Evolutionary conservation across 345 rosid genomes (phyloP).

Genomic region (Acer yangbiense): DNA sequence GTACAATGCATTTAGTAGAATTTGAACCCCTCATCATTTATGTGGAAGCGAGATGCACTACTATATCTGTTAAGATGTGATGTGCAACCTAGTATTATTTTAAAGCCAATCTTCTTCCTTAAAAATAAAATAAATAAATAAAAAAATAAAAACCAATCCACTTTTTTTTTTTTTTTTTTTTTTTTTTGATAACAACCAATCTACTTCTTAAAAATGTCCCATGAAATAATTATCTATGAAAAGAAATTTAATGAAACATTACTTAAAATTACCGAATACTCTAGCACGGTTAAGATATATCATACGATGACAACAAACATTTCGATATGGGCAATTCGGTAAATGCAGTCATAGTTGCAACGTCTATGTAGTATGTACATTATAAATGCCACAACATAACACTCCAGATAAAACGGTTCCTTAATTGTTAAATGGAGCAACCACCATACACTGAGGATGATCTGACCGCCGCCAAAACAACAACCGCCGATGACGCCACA

Average conservation of each 20-base stretch:
- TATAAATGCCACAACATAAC: conserved; percentile 26
- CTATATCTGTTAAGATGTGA: too few species aligned
- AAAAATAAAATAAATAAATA: too few species aligned
- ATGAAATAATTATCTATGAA: neutral
- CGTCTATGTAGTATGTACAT: neutral
- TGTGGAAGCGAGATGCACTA: too few species aligned
- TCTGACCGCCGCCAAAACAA: conserved; percentile 22
- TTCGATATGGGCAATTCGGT: conserved; percentile 24
- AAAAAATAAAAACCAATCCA: too few species aligned
- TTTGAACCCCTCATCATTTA: too few species aligned
- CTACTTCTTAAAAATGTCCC: too few species aligned
- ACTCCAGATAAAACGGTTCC: conserved; percentile 22
- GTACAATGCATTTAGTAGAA: too few species aligned
- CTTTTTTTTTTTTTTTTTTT: too few species aligned
- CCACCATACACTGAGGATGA: conserved; percentile 43
- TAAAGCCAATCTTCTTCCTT: too few species aligned
- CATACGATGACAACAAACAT: neutral
- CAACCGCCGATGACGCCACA: conserved; percentile 15
- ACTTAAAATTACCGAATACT: neutral
- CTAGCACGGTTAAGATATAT: conserved; percentile 11
- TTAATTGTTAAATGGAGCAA: conserved; percentile 45
- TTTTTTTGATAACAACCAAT: too few species aligned
- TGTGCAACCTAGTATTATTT: too few species aligned
- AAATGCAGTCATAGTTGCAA: conserved; percentile 13
- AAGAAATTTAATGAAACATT: neutral